A percentile compares a stretch with the other conserved stretches of the same genome.
Evolutionary conservation across 176 grass and related monocot species (phyloP).

Genomic region (Saccharum spontaneum): DNA sequence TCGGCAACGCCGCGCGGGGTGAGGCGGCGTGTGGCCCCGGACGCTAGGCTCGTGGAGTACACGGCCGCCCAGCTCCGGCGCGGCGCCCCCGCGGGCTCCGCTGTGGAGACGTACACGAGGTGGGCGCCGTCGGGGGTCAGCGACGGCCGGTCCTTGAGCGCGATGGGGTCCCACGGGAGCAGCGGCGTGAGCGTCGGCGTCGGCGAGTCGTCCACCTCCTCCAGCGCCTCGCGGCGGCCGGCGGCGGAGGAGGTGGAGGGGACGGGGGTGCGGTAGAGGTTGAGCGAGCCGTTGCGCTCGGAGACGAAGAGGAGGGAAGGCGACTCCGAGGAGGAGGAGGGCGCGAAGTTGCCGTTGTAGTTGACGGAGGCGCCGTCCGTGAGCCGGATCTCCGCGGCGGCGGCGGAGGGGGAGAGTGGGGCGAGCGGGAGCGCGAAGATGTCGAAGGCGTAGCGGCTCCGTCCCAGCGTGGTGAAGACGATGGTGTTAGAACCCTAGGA

Average conservation of each 20-base stretch:
- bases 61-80: constrained; percentile 75
- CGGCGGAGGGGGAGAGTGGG: background rate
- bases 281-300: constrained; percentile 72
- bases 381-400: constrained; percentile 50
- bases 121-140: constrained; percentile 48
- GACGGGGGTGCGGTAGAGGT: constrained; percentile 53
- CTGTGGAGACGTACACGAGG: constrained; percentile 79
- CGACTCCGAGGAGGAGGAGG: background rate
- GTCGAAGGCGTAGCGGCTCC: constrained; percentile 88
- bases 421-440: constrained; percentile 65
- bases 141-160: constrained; percentile 74
- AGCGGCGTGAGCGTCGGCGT: background rate
- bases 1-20: constrained; percentile 52
- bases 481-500: too few species aligned
- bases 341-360: constrained; percentile 87
- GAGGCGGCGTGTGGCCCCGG: constrained; percentile 43
- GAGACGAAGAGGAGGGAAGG: constrained; percentile 64
- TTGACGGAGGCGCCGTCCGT: constrained; percentile 84
- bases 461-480: constrained; percentile 83
- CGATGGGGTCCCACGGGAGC: constrained; percentile 47
- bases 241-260: background rate
- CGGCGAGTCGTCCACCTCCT: background rate
- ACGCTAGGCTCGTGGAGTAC: constrained; percentile 56
- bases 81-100: constrained; percentile 30
- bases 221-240: constrained; percentile 26